These are phyloP conservation scores for Tuber aestivum DNA, from an alignment of 495 filamentous ascomycete species.

Conservation along the genomic window DNA sequence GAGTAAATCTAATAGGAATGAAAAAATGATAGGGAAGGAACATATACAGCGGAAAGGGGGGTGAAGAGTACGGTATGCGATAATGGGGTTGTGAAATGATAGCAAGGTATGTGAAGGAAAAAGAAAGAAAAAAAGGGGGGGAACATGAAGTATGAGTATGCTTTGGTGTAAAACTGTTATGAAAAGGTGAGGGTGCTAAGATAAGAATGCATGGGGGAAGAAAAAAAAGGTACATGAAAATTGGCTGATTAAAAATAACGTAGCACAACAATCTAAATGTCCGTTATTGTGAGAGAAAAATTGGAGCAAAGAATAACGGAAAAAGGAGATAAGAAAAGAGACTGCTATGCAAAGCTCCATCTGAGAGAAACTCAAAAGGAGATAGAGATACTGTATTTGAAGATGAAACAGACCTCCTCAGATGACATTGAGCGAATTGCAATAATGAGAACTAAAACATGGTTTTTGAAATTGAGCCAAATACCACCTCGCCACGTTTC, in stretches of 20 bases:
- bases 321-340: background rate
- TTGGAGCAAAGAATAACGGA: background rate
- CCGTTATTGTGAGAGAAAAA: background rate
- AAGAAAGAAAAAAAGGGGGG: background rate
- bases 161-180: background rate
- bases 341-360: background rate
- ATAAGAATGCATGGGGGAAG: background rate
- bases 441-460: background rate
- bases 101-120: background rate
- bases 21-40: background rate
- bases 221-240: background rate
- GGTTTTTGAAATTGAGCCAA: background rate
- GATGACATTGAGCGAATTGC: background rate
- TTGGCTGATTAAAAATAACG: background rate
- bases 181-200: background rate
- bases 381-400: background rate
- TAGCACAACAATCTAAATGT: background rate
- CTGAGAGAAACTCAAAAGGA: background rate
- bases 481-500: constrained; percentile 7
- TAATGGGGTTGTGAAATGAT: background rate
- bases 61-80: background rate
- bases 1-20: background rate
- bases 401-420: background rate
- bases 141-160: background rate
- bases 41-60: background rate